Conservation (phyloP, 169 alveolate species). For the Eimeria praecox region DNA sequence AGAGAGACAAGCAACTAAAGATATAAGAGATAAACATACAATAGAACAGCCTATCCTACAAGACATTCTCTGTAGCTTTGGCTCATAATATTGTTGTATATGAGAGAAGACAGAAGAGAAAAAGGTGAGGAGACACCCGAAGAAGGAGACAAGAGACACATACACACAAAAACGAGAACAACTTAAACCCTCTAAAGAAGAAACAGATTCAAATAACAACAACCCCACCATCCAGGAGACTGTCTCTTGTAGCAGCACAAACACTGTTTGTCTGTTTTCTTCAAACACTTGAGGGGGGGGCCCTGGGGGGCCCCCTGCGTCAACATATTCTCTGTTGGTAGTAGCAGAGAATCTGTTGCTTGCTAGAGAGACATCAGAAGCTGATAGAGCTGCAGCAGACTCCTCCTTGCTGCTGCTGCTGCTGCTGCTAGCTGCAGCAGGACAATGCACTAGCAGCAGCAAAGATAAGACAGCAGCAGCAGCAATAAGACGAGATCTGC, state of each 20-base stretch:
- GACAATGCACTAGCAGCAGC: not conserved
- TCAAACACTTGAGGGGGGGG: no score
- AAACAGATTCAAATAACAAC: not conserved
- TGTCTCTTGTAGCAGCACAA: no score
- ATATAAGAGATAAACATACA: constrained; percentile 61
- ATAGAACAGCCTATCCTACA: constrained; percentile 59
- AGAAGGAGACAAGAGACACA: not conserved
- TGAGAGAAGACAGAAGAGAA: not conserved
- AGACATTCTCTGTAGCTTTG: constrained; percentile 55
- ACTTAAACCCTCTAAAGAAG: not conserved
- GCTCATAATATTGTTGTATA: constrained; percentile 50
- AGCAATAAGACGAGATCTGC: not conserved
- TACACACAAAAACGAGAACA: not conserved
- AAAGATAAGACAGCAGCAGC: not conserved
- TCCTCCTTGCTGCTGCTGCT: not conserved
- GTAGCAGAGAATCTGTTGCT: not conserved
- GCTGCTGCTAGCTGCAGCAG: not conserved
- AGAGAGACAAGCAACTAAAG: constrained; percentile 32
- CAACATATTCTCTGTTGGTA: no score
- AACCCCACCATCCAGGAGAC: not conserved
- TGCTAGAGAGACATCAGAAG: not conserved
- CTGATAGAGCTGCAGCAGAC: not conserved
- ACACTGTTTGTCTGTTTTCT: no score
- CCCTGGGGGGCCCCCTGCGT: not conserved
- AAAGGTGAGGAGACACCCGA: constrained; percentile 24